Evolutionary conservation across 2,329 filamentous ascomycete genomes (phyloP).

Genomic region (Botrytis elliptica): DNA sequence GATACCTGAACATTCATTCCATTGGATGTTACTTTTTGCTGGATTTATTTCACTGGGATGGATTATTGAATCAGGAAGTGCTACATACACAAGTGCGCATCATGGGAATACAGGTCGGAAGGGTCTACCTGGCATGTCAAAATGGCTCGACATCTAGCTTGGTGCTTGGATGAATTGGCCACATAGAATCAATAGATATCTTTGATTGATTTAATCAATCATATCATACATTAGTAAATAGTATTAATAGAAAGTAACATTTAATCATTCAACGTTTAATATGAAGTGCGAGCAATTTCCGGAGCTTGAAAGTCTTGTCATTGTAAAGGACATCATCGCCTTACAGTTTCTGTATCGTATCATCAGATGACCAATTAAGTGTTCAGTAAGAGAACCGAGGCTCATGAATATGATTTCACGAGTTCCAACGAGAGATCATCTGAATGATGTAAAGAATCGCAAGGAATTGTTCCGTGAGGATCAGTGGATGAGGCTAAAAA

Average conservation of each 20-base stretch:
- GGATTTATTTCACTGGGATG: not conserved
- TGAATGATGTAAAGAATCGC: not conserved
- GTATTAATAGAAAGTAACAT: conserved; percentile 15
- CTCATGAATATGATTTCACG: not conserved
- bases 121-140: not conserved
- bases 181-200: conserved; percentile 11
- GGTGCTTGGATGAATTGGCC: not conserved
- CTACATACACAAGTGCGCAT: not conserved
- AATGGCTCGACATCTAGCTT: conserved; percentile 3
- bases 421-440: not conserved
- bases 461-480: not conserved
- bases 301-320: not conserved
- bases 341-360: not conserved
- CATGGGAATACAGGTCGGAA: not conserved
- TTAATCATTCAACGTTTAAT: not conserved
- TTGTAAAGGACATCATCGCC: no score
- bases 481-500: not conserved
- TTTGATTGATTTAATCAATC: conserved; percentile 1
- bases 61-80: not conserved
- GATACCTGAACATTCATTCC: conserved; percentile 15
- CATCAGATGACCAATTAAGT: not conserved
- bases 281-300: not conserved
- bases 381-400: not conserved
- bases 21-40: conserved; percentile 11
- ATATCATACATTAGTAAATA: conserved; percentile 12